phyloP scores from a whole-genome alignment of 2,329 filamentous ascomycete genomes.

The Arthroderma uncinatum region DNA sequence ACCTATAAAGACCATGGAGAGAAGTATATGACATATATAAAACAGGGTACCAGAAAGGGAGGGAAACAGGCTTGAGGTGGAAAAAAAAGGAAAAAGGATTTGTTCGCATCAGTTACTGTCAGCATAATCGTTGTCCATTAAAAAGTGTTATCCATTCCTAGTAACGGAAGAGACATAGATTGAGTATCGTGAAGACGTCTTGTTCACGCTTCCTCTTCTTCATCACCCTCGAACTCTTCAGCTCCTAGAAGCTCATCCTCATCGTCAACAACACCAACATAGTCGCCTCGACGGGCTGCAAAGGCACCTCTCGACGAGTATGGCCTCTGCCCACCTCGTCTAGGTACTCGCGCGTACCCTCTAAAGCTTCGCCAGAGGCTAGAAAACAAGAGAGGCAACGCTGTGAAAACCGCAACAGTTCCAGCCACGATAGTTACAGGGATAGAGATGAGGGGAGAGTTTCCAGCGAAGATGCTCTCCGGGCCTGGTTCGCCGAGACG shows the following conservation, averaged over 20 bases:
- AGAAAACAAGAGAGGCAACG: slow-evolving; percentile 58
- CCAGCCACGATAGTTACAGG: slow-evolving; percentile 72
- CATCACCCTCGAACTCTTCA: slow-evolving; percentile 85
- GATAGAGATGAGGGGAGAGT: slow-evolving; percentile 68
- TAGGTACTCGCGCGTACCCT: slow-evolving; percentile 35
- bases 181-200: background rate
- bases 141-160: background rate
- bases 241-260: slow-evolving; percentile 80
- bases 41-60: background rate
- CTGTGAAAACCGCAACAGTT: slow-evolving; percentile 61
- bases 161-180: background rate
- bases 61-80: background rate
- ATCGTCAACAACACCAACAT: slow-evolving; percentile 78
- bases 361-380: slow-evolving; percentile 60
- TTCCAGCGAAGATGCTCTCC: slow-evolving; percentile 48
- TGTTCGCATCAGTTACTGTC: background rate
- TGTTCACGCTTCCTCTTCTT: slow-evolving; percentile 49
- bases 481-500: slow-evolving; percentile 59
- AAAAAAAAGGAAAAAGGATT: background rate
- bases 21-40: slow-evolving; percentile 1
- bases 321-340: slow-evolving; percentile 46
- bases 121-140: slow-evolving; percentile 4
- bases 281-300: slow-evolving; percentile 74
- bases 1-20: background rate
- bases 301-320: slow-evolving; percentile 89